Evolutionary conservation across 1,284 basidiomycete genomes (phyloP).

Genomic region (Cutaneotrichosporon curvatum): DNA sequence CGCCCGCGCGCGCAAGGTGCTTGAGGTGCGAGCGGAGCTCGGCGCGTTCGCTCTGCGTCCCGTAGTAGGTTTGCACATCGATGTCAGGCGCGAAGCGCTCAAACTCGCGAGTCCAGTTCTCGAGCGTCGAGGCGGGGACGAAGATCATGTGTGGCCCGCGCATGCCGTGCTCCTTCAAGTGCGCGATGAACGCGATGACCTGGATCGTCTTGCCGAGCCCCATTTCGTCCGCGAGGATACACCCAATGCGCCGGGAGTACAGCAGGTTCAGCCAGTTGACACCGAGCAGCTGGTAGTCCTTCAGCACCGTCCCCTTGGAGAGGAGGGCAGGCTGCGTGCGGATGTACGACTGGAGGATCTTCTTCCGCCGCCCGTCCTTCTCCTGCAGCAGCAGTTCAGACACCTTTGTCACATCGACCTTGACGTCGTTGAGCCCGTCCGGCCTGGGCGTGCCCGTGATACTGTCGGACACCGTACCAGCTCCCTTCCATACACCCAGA

Average conservation of each 20-base stretch:
- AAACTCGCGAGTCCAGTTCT: slow-evolving; percentile 98
- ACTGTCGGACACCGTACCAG: slow-evolving; percentile 38
- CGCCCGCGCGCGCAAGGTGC: slow-evolving; percentile 54
- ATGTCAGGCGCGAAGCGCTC: slow-evolving; percentile 77
- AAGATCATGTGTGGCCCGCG: slow-evolving; percentile 87
- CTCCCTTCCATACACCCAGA: slow-evolving; percentile 69
- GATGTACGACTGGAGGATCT: slow-evolving; percentile 52
- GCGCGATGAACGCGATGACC: slow-evolving; percentile 92
- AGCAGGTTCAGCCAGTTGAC: slow-evolving; percentile 93
- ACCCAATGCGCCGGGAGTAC: slow-evolving; percentile 72
- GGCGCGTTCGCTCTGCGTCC: slow-evolving; percentile 79
- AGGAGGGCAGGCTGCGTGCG: slow-evolving; percentile 67
- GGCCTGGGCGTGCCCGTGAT: slow-evolving; percentile 37
- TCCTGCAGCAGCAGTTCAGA: slow-evolving; percentile 37
- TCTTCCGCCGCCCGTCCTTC: slow-evolving; percentile 31
- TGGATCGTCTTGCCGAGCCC: slow-evolving; percentile 89
- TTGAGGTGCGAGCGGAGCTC: slow-evolving; percentile 61
- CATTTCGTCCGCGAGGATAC: slow-evolving; percentile 98
- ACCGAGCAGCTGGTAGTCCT: slow-evolving; percentile 96
- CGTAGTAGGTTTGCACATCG: slow-evolving; percentile 88
- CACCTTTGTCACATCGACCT: slow-evolving; percentile 42
- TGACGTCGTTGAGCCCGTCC: slow-evolving; percentile 43
- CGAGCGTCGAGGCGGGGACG: slow-evolving; percentile 91
- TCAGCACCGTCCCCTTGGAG: slow-evolving; percentile 65
- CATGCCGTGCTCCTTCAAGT: slow-evolving; percentile 69